Evolutionary conservation across 164 flowering plant genomes (phyloP), one percentile per base, ranked within the genome.

Genomic region (Magnolia officinalis): DNA sequence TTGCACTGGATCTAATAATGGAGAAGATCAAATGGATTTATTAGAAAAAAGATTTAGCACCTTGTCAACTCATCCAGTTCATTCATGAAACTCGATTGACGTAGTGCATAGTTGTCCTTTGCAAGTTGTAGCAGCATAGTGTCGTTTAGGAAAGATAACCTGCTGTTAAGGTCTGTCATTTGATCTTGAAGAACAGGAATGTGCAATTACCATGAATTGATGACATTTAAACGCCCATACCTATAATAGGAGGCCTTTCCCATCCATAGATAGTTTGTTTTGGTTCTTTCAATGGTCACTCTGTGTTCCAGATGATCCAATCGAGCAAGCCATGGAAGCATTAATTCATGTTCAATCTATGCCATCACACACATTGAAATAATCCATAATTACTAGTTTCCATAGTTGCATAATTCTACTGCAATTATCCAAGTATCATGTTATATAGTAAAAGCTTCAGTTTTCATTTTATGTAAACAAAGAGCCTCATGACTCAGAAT

Each of bases 331-430:
- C 75, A 73, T 37, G 69, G 67, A 63, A 31, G 26, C 20, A 21
- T 63, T 63, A 73, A 19, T 37, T 73, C 75, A 73, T 61, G 68
- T 24, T 77, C 79, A 51, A 77, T 77, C 79, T 72, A 20, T 23
- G 5, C 14, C 61, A 71, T 0, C 58, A 18, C 51, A 51, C 50
- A 52, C 21, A 74, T 31, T 4, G 21, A 3, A 50, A 67, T 67
- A 55, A 14, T 37, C 45, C 45, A 68, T 74, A 8, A 55, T 55
- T 55, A 8, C 6, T 55, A 16, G 61, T 37, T 37, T 37, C 61
- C 61, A 55, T 10, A 13, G 13, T 10, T 10, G 8, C 18, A 6
- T 13, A 63, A 73, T 59, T 18, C 23, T 23, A 67, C 7, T 23
- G 70, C 37, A 10, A 37, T 37, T 37, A 37, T 37, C 45, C 6